Evolutionary conservation across 1,284 basidiomycete species (phyloP).

Genomic region (Irpex rosettiformis): DNA sequence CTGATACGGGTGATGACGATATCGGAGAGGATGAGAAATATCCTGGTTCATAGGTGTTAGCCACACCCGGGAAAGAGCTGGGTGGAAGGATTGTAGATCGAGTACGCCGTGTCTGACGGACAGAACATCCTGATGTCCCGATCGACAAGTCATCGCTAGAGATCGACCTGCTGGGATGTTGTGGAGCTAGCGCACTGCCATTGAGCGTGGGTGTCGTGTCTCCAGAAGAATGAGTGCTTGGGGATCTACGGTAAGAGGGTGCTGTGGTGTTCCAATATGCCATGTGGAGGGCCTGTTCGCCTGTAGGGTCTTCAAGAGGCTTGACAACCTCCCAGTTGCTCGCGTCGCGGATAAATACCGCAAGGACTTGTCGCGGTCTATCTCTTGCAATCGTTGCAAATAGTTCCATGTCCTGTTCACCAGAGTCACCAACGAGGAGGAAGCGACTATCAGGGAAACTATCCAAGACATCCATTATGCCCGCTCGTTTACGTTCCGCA

Average conservation of each 20-base stretch:
- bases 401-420: conserved; percentile 87
- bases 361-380: conserved; percentile 62
- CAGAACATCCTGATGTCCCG: not conserved
- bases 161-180: not conserved
- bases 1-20: conserved; percentile 8
- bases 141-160: conserved; percentile 6
- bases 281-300: conserved; percentile 30
- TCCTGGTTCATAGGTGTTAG: not conserved
- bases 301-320: conserved; percentile 56
- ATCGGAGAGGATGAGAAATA: conserved; percentile 6
- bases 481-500: conserved; percentile 74
- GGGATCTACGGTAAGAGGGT: not conserved
- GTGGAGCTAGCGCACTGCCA: not conserved
- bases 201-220: not conserved
- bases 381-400: conserved; percentile 72
- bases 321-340: conserved; percentile 19
- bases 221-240: not conserved
- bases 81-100: not conserved
- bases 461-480: conserved; percentile 76
- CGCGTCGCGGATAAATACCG: conserved; percentile 78
- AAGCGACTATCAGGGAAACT: conserved; percentile 74
- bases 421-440: conserved; percentile 83
- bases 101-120: conserved; percentile 1
- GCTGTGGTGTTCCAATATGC: not conserved
- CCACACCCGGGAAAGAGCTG: not conserved